phyloP scores from a whole-genome alignment of 805 yeast genomes.

The Saccharomycopsis fermentans region DNA sequence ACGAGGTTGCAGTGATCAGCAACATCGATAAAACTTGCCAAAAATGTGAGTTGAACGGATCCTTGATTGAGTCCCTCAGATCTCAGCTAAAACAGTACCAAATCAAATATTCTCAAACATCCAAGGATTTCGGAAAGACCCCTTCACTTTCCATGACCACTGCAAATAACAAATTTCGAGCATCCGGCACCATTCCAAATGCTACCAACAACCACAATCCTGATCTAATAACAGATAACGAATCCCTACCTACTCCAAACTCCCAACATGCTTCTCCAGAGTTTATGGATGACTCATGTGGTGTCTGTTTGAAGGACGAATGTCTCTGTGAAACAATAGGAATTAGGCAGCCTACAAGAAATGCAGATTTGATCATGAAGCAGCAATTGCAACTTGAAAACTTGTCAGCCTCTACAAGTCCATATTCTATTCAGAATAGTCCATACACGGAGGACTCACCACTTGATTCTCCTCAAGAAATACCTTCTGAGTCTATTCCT shows the following conservation, averaged over 20 bases:
- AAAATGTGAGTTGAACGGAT: not conserved
- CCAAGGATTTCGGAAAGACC: not conserved
- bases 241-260: conserved; percentile 18
- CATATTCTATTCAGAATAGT: not conserved
- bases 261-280: conserved; percentile 17
- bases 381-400: conserved; percentile 1
- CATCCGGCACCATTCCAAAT: not conserved
- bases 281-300: conserved; percentile 35
- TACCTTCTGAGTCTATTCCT: not conserved
- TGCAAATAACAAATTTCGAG: not conserved
- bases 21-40: not conserved
- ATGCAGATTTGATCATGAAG: not conserved
- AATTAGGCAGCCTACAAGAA: conserved; percentile 19
- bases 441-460: not conserved
- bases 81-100: not conserved
- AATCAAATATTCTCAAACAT: not conserved
- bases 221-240: not conserved
- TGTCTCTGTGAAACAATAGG: conserved; percentile 50
- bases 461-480: not conserved
- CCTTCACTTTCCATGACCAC: not conserved
- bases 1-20: not conserved
- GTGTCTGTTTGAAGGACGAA: conserved; percentile 57
- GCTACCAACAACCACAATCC: not conserved
- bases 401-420: not conserved
- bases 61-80: not conserved